Conservation (phyloP, 202 grass and related monocot species). For the Elaeis oleifera region DNA sequence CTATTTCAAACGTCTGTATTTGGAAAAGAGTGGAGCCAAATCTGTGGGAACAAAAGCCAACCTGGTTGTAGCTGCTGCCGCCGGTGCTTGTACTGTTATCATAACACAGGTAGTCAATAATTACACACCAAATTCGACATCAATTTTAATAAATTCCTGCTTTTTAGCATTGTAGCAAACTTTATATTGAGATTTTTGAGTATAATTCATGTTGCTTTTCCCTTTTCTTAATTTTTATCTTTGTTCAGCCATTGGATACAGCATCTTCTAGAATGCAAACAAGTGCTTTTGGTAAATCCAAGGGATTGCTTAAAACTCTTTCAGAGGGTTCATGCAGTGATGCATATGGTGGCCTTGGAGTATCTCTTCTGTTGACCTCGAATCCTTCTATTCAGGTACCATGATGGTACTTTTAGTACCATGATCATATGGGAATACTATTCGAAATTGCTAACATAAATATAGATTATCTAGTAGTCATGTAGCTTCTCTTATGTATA, state of each 20-base stretch:
- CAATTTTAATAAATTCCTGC: too few relatives aligned
- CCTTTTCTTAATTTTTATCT: slow-evolving; percentile 5
- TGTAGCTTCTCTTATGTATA: too few relatives aligned
- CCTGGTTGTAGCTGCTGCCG: slow-evolving; percentile 80
- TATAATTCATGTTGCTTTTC: slow-evolving; percentile 9
- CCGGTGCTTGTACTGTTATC: slow-evolving; percentile 80
- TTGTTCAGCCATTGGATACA: slow-evolving; percentile 74
- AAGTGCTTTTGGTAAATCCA: slow-evolving; percentile 92
- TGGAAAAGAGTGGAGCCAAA: slow-evolving; percentile 77
- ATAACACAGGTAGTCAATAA: slow-evolving; percentile 53
- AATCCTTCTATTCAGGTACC: slow-evolving; percentile 99
- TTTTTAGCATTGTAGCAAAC: too few relatives aligned
- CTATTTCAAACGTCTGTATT: slow-evolving; percentile 85
- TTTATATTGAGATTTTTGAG: not conserved
- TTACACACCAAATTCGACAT: too few relatives aligned
- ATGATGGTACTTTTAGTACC: not conserved
- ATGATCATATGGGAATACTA: too few relatives aligned
- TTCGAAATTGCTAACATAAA: too few relatives aligned
- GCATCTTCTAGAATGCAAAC: slow-evolving; percentile 99
- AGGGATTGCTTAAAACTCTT: slow-evolving; percentile 83
- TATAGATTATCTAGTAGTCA: too few relatives aligned
- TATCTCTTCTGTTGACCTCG: slow-evolving; percentile 85
- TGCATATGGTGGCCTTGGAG: slow-evolving; percentile 78
- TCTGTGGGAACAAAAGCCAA: slow-evolving; percentile 82
- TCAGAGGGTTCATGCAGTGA: slow-evolving; percentile 65